Evolutionary conservation across 2,329 filamentous ascomycete genomes (phyloP), one percentile per base, ranked within the genome.

Genomic region (Talaromyces atroroseus): DNA sequence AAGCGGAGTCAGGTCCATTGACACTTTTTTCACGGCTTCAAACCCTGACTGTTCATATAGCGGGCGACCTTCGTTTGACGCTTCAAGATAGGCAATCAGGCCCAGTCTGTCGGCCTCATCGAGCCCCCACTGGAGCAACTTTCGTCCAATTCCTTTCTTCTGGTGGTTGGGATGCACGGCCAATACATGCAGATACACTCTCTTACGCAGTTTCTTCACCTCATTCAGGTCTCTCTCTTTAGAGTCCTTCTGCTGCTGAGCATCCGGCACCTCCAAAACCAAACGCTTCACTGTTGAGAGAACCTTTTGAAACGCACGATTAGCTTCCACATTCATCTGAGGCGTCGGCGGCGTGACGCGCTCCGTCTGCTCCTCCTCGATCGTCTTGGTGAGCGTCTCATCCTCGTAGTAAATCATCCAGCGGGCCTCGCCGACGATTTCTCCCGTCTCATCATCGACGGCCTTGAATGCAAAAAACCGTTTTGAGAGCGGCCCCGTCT

Each of bases 41-140:
- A 59, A 65, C 2, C 63, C 64, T 49, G 57, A 66, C 49, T 67
- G 66, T 38, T 68, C 66, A 56, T 75, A 75, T 12, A 75, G 58
- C 26, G 64, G 62, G 54, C 66, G 70, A 2, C 72, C 72, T 63
- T 70, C 69, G 2, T 57, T 53, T 18, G 68, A 70, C 2, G 71
- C 67, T 57, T 74, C 72, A 60, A 74, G 63, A 68, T 69, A 75
- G 42, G 69, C 67, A 45, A 72, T 68, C 21, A 73, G 58, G 40
- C 68, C 61, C 18, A 69, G 58, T 18, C 63, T 56, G 53, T 74
- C 71, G 5, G 72, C 71, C 20, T 64, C 64, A 12, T 60, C 58
- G 24, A 68, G 64, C 2, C 71, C 70, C 49, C 63, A 64, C 23
- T 66, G 59, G 67, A 75, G 69, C 20, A 75, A 63, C 38, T 68